These are phyloP conservation scores for Penicillium pancosmium DNA, from an alignment of 495 filamentous ascomycete species.

Conservation along the genomic window DNA sequence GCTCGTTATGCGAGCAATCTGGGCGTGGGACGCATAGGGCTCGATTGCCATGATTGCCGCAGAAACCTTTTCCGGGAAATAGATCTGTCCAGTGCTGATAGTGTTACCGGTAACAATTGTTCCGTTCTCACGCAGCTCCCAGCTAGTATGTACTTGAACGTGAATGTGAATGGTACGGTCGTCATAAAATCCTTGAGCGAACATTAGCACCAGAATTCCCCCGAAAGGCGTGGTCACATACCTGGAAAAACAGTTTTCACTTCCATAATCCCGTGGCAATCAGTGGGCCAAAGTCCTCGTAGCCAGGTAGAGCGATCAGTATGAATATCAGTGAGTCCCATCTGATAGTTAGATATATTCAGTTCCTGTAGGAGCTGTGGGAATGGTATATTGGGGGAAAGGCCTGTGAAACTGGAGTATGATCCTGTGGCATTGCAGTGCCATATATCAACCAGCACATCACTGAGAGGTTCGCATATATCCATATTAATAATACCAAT, in stretches of 20 bases:
- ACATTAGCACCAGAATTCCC: no score
- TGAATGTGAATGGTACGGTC: no score
- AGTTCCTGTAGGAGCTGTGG: conserved; percentile 13
- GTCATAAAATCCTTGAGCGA: no score
- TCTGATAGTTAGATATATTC: conserved; percentile 9
- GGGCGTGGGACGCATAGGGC: conserved; percentile 8
- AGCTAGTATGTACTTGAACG: no score
- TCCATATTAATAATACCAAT: conserved; percentile 55
- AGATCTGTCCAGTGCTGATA: no score
- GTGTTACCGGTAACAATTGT: no score
- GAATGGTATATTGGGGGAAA: conserved; percentile 22
- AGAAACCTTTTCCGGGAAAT: conserved; percentile 42
- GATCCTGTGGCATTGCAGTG: conserved; percentile 32
- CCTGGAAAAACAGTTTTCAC: conserved; percentile 52
- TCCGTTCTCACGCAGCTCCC: no score
- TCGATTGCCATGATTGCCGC: conserved; percentile 38
- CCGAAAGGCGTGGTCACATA: no score
- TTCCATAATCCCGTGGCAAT: conserved; percentile 44
- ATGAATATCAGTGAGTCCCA: conserved; percentile 20
- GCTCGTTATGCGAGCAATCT: conserved; percentile 12
- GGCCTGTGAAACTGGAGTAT: conserved; percentile 51
- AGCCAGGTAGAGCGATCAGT: conserved; percentile 41
- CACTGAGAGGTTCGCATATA: conserved; percentile 49
- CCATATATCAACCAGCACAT: conserved; percentile 51
- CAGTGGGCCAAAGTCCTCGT: conserved; percentile 49